A percentile compares a stretch with the other conserved stretches of the same genome.
These are phyloP conservation scores for Pseudozyma sp. DNA, from an alignment of 1,284 basidiomycete genomes.

Conservation along the genomic window DNA sequence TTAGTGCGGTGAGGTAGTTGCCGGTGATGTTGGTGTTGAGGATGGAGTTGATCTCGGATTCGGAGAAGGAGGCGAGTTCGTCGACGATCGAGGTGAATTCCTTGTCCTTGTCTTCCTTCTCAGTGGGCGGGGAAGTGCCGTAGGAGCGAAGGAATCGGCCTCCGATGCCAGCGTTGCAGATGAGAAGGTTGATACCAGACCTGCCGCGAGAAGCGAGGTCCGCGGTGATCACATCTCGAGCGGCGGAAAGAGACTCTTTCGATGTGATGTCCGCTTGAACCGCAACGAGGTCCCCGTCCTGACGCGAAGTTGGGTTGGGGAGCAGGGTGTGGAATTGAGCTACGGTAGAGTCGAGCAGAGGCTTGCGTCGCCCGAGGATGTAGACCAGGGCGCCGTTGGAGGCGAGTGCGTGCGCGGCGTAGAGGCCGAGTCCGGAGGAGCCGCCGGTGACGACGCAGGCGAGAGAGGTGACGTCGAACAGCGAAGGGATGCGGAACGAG, in stretches of 20 bases:
- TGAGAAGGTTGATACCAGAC: conserved; percentile 28
- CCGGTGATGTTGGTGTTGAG: conserved; percentile 45
- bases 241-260: conserved; percentile 28
- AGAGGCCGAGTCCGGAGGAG: conserved; percentile 42
- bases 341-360: conserved; percentile 26
- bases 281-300: conserved; percentile 18
- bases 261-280: conserved; percentile 41
- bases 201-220: conserved; percentile 16
- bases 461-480: conserved; percentile 37
- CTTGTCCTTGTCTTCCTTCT: conserved; percentile 9
- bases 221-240: conserved; percentile 11
- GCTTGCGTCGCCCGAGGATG: conserved; percentile 43
- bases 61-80: conserved; percentile 41
- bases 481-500: conserved; percentile 12
- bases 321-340: conserved; percentile 11
- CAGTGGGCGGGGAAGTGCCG: neutral
- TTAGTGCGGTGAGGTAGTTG: conserved; percentile 39
- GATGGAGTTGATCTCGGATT: conserved; percentile 30
- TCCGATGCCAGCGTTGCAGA: conserved; percentile 47
- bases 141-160: conserved; percentile 37
- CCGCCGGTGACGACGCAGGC: conserved; percentile 48
- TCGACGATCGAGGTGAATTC: conserved; percentile 32
- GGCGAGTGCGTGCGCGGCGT: conserved; percentile 48
- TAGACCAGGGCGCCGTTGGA: conserved; percentile 52
- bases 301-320: neutral